phyloP scores from a whole-genome alignment of 176 grass and related monocot genomes.

The Secale cereale region DNA sequence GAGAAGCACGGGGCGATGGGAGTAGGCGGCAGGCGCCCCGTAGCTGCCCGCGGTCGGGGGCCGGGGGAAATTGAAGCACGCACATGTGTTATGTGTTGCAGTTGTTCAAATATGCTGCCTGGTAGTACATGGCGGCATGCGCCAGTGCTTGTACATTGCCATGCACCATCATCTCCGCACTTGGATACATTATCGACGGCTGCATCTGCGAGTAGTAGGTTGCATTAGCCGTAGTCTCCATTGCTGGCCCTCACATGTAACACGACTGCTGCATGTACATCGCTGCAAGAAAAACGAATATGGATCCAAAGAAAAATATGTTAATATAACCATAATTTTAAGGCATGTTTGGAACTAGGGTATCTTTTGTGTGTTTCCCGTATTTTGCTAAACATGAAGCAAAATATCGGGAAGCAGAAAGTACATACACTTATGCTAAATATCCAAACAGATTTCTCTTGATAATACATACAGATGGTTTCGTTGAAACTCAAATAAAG shows the following conservation, averaged over 20 bases:
- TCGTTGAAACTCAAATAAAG: not conserved
- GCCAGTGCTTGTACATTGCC: not conserved
- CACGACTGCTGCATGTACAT: conserved; percentile 16
- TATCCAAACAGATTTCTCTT: no score
- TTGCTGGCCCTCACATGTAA: conserved; percentile 2
- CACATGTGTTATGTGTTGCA: not conserved
- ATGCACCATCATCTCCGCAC: not conserved
- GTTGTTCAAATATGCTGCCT: not conserved
- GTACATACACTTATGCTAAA: no score
- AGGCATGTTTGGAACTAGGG: no score
- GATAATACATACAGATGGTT: no score
- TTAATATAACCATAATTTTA: not conserved
- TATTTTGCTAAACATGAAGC: no score
- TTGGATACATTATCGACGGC: no score
- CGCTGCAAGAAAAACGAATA: conserved; percentile 18
- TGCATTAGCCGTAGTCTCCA: not conserved
- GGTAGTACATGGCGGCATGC: not conserved
- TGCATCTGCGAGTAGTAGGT: conserved; percentile 15
- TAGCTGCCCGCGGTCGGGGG: not conserved
- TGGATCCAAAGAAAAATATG: not conserved
- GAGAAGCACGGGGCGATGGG: conserved; percentile 23
- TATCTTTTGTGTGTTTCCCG: no score
- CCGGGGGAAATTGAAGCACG: no score
- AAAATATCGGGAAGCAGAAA: no score
- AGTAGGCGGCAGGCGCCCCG: not conserved